Base-by-base conservation (phyloP, 257 asterid genomes). In the Lycium ferocissimum region DNA sequence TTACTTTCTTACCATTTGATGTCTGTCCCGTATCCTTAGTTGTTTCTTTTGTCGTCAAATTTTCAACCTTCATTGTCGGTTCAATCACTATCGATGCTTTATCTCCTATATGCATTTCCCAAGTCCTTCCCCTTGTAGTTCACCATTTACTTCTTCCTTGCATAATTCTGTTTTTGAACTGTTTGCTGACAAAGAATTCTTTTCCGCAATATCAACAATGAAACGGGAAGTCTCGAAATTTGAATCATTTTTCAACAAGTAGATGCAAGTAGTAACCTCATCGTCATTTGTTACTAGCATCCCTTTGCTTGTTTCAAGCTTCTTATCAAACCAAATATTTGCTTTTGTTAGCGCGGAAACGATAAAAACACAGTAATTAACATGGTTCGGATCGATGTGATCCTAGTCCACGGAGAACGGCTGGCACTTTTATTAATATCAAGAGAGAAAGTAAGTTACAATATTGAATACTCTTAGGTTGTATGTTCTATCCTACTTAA, bases 211-310 rank as follows among this genome's bases (percentile, higher is more conserved):
- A 76, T 76, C 81, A 76, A 76, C 81, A 76, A 76, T 76, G 81
- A 76, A 76, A 76, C 81, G 81, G 45, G 81, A 76, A 76, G 62
- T 76, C 9, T 51, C 51, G 45, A 76, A 76, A 76, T 76, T 76
- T 76, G 81, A 9, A 76, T 76, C 81, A 76, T 51, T 76, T 76
- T 76, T 76, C 81, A 76, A 38, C 81, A 76, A 76, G 62, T 76
- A 76, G 26, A 76, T 76, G 81, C 81, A 76, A 49, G 81, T 76
- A 49, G 81, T 76, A 22, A 76, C 81, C 22, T 76, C 81, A 62
- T 76, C 81, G n/a, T 76, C 63, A 4, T 51, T 76, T 76, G 81
- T 51, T 8, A 76, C 81, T 49, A 49, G 81, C 81, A 76, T 76
- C 33, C 81, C 81, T 51, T 51, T 76, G 63, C 81, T 76, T 76